Evolutionary conservation across 2,329 filamentous ascomycete species (phyloP), one percentile per base, ranked within the genome.

Genomic region (Parasarocladium wereldwijsianum): DNA sequence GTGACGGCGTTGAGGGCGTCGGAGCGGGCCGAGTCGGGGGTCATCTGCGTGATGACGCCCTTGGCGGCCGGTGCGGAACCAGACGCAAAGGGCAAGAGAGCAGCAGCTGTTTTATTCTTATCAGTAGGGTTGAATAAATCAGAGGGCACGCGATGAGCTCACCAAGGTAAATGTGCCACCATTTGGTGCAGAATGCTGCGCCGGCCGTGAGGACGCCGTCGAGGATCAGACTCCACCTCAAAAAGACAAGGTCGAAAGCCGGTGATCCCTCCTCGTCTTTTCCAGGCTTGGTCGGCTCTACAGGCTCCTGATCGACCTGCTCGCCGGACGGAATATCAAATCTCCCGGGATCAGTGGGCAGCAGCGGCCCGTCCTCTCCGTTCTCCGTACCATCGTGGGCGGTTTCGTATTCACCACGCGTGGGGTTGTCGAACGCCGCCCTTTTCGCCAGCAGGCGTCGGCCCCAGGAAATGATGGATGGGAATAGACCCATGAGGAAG

Each of bases 11-110:
- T 72, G 3, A 83, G 53, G 0, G 77, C 76, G 42, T 83, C 76
- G 0, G 68, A 62, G 1, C 76, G 61, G 32, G 76, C 66, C 1
- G 59, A 59, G 2, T 68, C 58, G 0, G 72, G 56, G 25, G 74
- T 74, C 73, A 82, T 76, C 33, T 77, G 68, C 0, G 78, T 65
- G 35, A 82, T 79, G n/a, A 76, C 72, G 1, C 76, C 77, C 39
- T 82, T 83, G 2, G 75, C 73, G 0, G 76, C 73, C 0, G 75
- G 66, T 0, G 74, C 76, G 0, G 76, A 76, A 0, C 77, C 77
- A 0, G 76, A 76, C 0, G 72, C 75, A 17, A 82, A 68, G 0
- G 77, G 77, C 0, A 83, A 57, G 2, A 81, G 44, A 16, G 69
- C 63, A 0, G 73, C 73, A 2, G 76, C 66, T 63, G 10, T 8